Evolutionary conservation across 2,329 filamentous ascomycete genomes (phyloP).

Genomic region (Achaetomium macrosporum): DNA sequence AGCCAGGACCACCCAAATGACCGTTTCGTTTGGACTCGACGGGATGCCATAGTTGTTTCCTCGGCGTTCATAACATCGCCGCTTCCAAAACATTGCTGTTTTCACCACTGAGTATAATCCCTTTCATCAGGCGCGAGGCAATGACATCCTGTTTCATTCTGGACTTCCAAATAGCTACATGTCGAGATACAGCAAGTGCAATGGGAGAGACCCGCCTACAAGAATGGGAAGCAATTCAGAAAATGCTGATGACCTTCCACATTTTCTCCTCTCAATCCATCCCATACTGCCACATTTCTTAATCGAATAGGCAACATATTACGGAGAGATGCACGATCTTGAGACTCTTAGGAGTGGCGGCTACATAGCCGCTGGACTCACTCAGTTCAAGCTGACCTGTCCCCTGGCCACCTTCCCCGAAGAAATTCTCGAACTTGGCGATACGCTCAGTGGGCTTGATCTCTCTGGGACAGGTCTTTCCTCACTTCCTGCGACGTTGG

Average conservation of each 20-base stretch:
- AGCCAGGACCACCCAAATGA: too few species aligned
- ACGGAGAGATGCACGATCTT: slow-evolving; percentile 29
- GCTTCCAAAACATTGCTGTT: too few species aligned
- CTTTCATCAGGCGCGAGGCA: too few species aligned
- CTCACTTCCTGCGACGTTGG: slow-evolving; percentile 35
- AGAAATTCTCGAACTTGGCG: slow-evolving; percentile 37
- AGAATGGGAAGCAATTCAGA: background rate
- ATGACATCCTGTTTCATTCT: too few species aligned
- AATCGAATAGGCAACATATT: background rate
- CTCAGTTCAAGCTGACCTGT: slow-evolving; percentile 33
- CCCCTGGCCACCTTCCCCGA: slow-evolving; percentile 33
- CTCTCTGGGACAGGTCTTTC: slow-evolving; percentile 42
- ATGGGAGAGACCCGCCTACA: too few species aligned
- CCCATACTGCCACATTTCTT: background rate
- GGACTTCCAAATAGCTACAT: too few species aligned
- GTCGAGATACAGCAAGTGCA: too few species aligned
- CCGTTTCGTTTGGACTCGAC: too few species aligned
- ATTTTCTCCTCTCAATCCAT: background rate
- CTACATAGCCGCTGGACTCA: slow-evolving; percentile 27
- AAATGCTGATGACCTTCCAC: background rate
- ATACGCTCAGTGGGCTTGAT: slow-evolving; percentile 41
- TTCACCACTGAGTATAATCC: too few species aligned
- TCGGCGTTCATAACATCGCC: too few species aligned
- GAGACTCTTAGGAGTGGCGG: slow-evolving; percentile 29
- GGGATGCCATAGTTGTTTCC: too few species aligned